Evolutionary conservation across 306 rosid genomes (phyloP), one percentile per base, ranked within the genome.

Genomic region (Trifolium dubium): DNA sequence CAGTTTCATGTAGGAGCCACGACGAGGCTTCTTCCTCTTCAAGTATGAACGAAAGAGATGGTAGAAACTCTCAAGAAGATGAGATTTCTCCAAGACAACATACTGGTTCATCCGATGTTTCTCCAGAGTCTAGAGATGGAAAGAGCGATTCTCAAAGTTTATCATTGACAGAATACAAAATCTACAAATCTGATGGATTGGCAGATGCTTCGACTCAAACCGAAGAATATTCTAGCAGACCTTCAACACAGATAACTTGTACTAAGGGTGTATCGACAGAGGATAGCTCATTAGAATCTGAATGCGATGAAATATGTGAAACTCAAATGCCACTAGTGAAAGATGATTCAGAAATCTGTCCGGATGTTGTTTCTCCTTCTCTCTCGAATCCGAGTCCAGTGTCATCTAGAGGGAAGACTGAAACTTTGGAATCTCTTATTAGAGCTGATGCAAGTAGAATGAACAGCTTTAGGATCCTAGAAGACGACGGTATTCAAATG

Each of bases 171-270:
- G 96, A 91, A 67, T 85, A 88, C 83, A 91, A 93, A 79, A 79
- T 89, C 82, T 73, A 83, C 82, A 89, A 89, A 84, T 83, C 66
- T 37, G 98, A 93, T 55, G 92, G 97, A 35, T 81, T 72, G 37
- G 88, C 93, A 23, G 89, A 93, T 84, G 98, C 98, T 73, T 86
- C 96, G 2, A 93, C 98, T 17, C 98, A 93, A 82, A 93, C 98
- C 7, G 97, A 93, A 73, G 98, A 89, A 69, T 75, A 81, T 64
- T 71, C 61, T 40, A 67, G 84, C 58, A 77, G 68, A 59, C 46
- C 83, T 3, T 80, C 79, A 80, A 14, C 74, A 34, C 88, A 74
- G 41, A 86, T 91, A 72, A 93, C 93, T 54, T 91, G 96, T 85
- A 85, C 88, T 13, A 85, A 96, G 79, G 97, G 96, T 72, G 92